Conservation (phyloP, 495 filamentous ascomycete species). For the Hypoxylon fragiforme region DNA sequence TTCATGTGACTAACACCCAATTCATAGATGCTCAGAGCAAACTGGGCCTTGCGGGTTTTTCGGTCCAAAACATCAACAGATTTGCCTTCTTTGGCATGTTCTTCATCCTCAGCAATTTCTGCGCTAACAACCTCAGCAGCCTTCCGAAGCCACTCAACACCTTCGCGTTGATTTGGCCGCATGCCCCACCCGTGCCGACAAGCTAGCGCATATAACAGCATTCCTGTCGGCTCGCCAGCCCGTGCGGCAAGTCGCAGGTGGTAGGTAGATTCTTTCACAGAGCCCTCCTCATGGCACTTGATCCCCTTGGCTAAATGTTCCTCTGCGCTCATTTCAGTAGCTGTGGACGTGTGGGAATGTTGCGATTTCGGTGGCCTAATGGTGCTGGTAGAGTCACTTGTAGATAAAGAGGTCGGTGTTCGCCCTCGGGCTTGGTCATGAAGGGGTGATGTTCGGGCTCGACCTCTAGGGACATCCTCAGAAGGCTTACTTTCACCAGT, state of each 20-base stretch:
- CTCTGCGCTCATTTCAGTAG: constrained; percentile 69
- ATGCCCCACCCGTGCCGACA: constrained; percentile 99
- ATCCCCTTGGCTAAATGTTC: constrained; percentile 89
- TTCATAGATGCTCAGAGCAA: constrained; percentile 93
- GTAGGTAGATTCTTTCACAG: constrained; percentile 89
- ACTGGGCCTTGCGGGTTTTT: constrained; percentile 84
- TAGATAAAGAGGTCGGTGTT: constrained; percentile 56
- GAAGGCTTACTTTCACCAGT: constrained; percentile 45
- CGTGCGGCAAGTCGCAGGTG: constrained; percentile 89
- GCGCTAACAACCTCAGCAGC: constrained; percentile 82
- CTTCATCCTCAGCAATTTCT: constrained; percentile 81
- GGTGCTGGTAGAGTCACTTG: constrained; percentile 69
- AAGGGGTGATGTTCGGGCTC: constrained; percentile 41
- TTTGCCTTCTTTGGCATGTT: constrained; percentile 63
- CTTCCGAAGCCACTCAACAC: constrained; percentile 84
- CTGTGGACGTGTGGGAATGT: constrained; percentile 48
- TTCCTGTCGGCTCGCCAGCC: constrained; percentile 82
- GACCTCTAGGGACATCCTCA: constrained; percentile 45
- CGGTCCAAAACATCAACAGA: constrained; percentile 65
- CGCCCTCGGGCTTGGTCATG: constrained; percentile 41
- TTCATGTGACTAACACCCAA: constrained; percentile 97
- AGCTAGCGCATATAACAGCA: constrained; percentile 93
- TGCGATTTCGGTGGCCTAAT: constrained; percentile 61
- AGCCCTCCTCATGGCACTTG: constrained; percentile 81
- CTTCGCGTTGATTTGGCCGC: constrained; percentile 85